phyloP scores from a whole-genome alignment of 495 filamentous ascomycete species.

The Pyrenula aspistea region DNA sequence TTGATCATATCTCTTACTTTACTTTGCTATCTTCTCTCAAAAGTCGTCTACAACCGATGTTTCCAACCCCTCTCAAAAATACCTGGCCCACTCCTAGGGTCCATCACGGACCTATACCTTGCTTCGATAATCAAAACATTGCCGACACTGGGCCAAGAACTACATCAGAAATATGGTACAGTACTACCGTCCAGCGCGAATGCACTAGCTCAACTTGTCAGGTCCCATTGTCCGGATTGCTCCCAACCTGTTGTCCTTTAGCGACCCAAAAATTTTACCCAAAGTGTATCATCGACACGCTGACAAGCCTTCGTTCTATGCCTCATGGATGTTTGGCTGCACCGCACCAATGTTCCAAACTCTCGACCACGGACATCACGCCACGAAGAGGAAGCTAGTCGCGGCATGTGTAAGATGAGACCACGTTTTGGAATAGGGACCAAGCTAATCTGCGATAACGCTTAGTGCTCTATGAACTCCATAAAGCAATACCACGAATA shows the following conservation, averaged over 20 bases:
- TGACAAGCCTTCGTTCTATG: neutral
- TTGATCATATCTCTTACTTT: neutral
- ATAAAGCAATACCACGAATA: neutral
- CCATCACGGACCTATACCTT: neutral
- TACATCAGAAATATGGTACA: neutral
- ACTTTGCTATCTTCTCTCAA: neutral
- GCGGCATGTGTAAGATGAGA: neutral
- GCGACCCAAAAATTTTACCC: neutral
- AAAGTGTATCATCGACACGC: neutral
- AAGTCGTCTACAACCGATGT: neutral
- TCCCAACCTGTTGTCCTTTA: neutral
- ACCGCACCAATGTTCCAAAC: neutral
- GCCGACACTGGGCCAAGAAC: neutral
- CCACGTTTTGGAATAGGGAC: neutral
- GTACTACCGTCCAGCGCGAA: neutral
- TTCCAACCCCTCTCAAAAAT: neutral
- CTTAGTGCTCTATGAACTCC: neutral
- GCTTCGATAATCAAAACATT: neutral
- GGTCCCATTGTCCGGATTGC: neutral
- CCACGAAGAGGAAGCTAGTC: neutral
- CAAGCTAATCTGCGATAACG: neutral
- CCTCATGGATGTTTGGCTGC: neutral
- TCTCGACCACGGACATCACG: neutral
- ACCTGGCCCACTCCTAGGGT: neutral
- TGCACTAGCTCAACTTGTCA: neutral